Base-by-base conservation (phyloP, 2,329 filamentous ascomycete genomes). In the Calonectria crousiana region DNA sequence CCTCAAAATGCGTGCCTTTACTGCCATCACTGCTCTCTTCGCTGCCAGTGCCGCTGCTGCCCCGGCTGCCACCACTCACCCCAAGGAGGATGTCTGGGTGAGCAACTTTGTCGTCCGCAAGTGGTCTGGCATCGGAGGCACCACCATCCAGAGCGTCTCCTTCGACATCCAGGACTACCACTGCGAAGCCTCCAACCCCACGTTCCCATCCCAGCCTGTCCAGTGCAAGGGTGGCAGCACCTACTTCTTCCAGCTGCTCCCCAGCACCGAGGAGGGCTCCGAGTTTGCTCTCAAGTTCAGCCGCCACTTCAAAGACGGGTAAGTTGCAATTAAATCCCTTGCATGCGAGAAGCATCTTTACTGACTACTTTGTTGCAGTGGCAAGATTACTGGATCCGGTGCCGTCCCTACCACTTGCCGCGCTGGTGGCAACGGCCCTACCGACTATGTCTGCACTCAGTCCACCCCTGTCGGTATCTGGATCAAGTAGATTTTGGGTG, bases 61-160 rank as follows among this genome's bases (percentile, higher is more conserved):
- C 34, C 56, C 56, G 13, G 56, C 56, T 62, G 56, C 56, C 56
- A 41, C 36, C 36, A 62, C 34, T 3, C 56, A 41, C 34, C 36
- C 56, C 56, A 62, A 62, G 56, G 34, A 62, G 34, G 56, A 62
- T 62, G 56, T 62, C 56, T 62, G 56, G 56, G 56, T 62, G 14
- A 62, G 56, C 56, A 62, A 62, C 56, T 62, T 62, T 18, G n/a
- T 62, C 6, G 36, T 62, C 36, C 56, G 56, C 36, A 62, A 41
- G 56, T 62, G 56, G 56, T 62, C 34, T 20, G 56, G 56, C 1
- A 62, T 62, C 4, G 56, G 56, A 20, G 56, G 56, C 14, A 62
- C 56, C 18, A 14, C 56, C 36, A 62, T 62, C 56, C 56, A 62
- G 56, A 38, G 34, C 36, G 56, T 62, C n/a, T 41, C 56, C 34